Conservation (phyloP, 805 yeast genomes). For the Kodamaea kakaduensis region DNA sequence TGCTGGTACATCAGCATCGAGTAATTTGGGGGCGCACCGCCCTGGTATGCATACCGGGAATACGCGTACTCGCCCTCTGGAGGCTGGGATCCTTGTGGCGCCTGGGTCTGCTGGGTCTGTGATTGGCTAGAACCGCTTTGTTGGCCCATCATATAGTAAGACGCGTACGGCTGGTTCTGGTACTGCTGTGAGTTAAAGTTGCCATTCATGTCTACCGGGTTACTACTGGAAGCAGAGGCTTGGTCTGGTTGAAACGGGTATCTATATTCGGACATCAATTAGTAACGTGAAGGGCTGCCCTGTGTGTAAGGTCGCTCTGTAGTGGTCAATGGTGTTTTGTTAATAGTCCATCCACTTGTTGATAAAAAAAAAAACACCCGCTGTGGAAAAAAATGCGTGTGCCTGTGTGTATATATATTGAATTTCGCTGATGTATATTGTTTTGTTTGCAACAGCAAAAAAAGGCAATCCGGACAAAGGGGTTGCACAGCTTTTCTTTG, state of each 20-base stretch:
- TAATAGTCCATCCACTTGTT: constrained; percentile 3
- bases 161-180: constrained; percentile 13
- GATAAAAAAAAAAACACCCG: constrained; percentile 5
- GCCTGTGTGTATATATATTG: constrained; percentile 5
- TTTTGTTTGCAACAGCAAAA: constrained; percentile 4
- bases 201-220: constrained; percentile 10
- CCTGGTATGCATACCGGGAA: constrained; percentile 30
- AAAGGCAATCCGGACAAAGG: no score
- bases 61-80: constrained; percentile 8
- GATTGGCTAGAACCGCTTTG: constrained; percentile 1
- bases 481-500: no score
- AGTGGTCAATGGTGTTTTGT: constrained; percentile 1
- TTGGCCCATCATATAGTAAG: constrained; percentile 9
- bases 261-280: constrained; percentile 4
- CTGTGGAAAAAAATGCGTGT: constrained; percentile 3
- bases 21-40: constrained; percentile 18
- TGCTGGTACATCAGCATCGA: constrained; percentile 20
- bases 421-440: constrained; percentile 5
- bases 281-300: not conserved
- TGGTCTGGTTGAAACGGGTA: constrained; percentile 1
- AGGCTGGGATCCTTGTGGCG: constrained; percentile 5
- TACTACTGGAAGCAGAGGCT: not conserved
- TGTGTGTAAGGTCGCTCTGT: constrained; percentile 1
- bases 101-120: not conserved
- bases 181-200: constrained; percentile 11